Conservation (phyloP, 2,329 filamentous ascomycete genomes). For the Trichophyton equinum region DNA sequence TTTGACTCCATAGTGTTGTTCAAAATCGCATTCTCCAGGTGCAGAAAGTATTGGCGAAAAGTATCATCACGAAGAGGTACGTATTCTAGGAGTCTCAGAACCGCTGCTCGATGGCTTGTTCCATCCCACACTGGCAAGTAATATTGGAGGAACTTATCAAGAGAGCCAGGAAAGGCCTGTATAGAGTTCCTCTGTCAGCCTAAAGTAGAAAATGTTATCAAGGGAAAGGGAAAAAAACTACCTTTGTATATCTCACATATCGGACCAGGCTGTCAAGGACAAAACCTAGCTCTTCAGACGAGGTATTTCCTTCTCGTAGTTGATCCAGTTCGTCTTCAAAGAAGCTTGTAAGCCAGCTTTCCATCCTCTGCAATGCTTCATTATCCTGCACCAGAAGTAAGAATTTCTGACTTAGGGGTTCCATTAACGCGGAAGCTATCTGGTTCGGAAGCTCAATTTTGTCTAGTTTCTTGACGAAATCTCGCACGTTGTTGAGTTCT, state of each 20-base stretch:
- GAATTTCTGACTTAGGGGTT: slow-evolving; percentile 65
- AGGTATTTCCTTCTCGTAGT: slow-evolving; percentile 28
- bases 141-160: slow-evolving; percentile 29
- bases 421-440: slow-evolving; percentile 60
- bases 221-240: slow-evolving; percentile 11
- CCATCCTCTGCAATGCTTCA: slow-evolving; percentile 29
- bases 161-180: slow-evolving; percentile 24
- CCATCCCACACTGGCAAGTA: slow-evolving; percentile 55
- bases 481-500: slow-evolving; percentile 59
- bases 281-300: slow-evolving; percentile 22
- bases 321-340: slow-evolving; percentile 27
- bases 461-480: slow-evolving; percentile 61
- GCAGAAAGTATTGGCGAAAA: slow-evolving; percentile 26
- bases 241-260: slow-evolving; percentile 30
- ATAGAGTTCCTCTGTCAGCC: not conserved
- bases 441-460: slow-evolving; percentile 72
- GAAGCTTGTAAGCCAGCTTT: slow-evolving; percentile 30
- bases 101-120: slow-evolving; percentile 37
- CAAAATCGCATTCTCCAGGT: slow-evolving; percentile 31
- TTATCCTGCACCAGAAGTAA: slow-evolving; percentile 54
- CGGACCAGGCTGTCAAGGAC: slow-evolving; percentile 23
- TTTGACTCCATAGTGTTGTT: slow-evolving; percentile 38
- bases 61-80: slow-evolving; percentile 24
- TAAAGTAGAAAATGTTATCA: not conserved
- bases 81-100: slow-evolving; percentile 25